Conservation (phyloP, 768 basidiomycete species). For the Clathrus columnatus region DNA sequence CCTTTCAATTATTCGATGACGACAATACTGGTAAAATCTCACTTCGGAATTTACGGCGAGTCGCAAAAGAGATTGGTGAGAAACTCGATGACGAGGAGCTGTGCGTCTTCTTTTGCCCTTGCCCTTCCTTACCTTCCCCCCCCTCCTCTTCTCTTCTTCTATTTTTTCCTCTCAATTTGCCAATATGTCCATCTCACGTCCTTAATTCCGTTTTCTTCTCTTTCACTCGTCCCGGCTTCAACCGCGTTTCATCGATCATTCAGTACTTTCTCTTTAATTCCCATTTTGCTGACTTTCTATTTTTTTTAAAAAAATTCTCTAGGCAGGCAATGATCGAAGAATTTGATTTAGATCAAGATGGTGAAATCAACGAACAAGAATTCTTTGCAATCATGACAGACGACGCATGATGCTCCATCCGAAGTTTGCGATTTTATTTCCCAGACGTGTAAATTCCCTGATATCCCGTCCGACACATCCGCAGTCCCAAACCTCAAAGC, state of each 20-base stretch:
- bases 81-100: conserved; percentile 91
- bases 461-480: not conserved
- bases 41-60: conserved; percentile 80
- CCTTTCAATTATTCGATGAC: conserved; percentile 95
- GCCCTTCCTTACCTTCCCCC: conserved; percentile 3
- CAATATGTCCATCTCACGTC: not conserved
- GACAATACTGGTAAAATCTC: conserved; percentile 93
- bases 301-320: not conserved
- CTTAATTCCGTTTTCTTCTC: not conserved
- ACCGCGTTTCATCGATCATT: not conserved
- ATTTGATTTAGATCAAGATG: conserved; percentile 97
- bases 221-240: not conserved
- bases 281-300: not conserved
- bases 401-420: conserved; percentile 46
- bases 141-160: not conserved
- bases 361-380: conserved; percentile 94
- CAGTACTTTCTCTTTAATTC: not conserved
- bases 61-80: conserved; percentile 96
- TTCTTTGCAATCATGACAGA: conserved; percentile 98
- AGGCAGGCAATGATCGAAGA: conserved; percentile 99
- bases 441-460: not conserved
- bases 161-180: not conserved
- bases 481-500: not conserved
- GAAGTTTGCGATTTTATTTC: not conserved
- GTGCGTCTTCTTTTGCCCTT: conserved; percentile 42